Base-by-base conservation (phyloP, 2,329 filamentous ascomycete genomes). In the Aspergillus flavus region DNA sequence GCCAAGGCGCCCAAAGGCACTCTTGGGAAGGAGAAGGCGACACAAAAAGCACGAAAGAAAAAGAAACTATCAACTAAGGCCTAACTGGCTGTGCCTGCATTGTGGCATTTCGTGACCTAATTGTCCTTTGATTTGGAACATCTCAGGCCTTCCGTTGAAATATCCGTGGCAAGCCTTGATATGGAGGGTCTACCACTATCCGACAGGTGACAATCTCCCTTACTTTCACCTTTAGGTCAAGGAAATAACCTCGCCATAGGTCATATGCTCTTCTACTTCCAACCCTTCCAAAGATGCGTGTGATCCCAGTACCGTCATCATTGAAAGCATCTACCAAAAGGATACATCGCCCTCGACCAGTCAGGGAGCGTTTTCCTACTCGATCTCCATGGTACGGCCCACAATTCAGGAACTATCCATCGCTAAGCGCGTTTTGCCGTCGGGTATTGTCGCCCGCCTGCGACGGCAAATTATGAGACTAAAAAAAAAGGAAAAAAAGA, bases 351-450 rank as follows among this genome's bases (percentile, higher is more conserved):
- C 28, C 45, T 50, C 53, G 28, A 43, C 59, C 59, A 61, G 53
- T 61, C 32, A 55, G 41, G 43, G 41, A 46, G 59, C 21, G 34
- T 59, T 59, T 36, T 23, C 16, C 12, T 19, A 11, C 36, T 53
- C 14, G 11, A 39, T 41, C 34, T 21, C 46, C 43, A 62, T 62
- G 46, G 62, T 54, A 61, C 41, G 59, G 62, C 59, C 64, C 65
- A 66, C 65, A 57, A 36, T 52, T 32, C 36, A 39, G 39, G 19
- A 41, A 61, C 43, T 41, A 61, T 45, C 59, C 63, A 60, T 50
- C 64, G 61, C 59, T 63, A 67, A 66, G 63, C 63, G 61, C 54
- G 54, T 39, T 62, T 68, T 64, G 57, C 62, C 66, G 62, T 64
- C 61, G 62, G 59, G 16, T 58, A 55, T 46, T 34, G 21, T 32